Base-by-base conservation (phyloP, 805 yeast species). In the Wickerhamiella brachini region DNA sequence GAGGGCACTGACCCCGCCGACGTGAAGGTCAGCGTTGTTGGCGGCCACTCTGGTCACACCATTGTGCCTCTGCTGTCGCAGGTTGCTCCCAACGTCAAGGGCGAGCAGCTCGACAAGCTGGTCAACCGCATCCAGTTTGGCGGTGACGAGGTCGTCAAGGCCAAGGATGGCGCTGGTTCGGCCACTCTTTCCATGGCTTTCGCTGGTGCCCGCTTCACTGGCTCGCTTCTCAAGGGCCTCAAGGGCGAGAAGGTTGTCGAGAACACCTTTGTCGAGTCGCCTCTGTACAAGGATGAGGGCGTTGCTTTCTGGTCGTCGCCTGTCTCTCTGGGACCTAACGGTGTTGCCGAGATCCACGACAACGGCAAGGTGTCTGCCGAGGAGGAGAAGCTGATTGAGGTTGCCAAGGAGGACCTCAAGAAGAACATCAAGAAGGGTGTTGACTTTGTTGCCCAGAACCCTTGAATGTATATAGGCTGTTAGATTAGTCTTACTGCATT, bases 111-210 rank as follows among this genome's bases (percentile, higher is more conserved):
- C 59, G 65, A 64, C 61, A 56, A 57, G 39, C 77, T 89, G 60
- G 78, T 87, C 62, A 76, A 86, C 76, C 80, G 97, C 71, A 89
- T 89, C 59, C 97, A 89, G 72, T 88, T 83, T 61, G 95, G 95
- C 55, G 97, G 97, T 65, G 97, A 89, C 66, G 97, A 90, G 70
- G 95, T 89, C 47, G 97, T 89, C 57, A 75, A 84, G 71, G 97
- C 97, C 51, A 89, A 89, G 73, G 83, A 85, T 61, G 97, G 97
- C 57, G 81, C 81, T 49, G 97, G 97, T 42, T 85, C 95, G 47
- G 97, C 97, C 52, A 89, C 97, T 38, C 75, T 89, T 58, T 85
- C 95, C 29, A 90, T 89, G 97, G 97, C 97, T 9, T 83, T 81
- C 61, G 95, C 96, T 37, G 96, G 95, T 37, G 85, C 77, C 73